phyloP scores from a whole-genome alignment of 2,329 filamentous ascomycete genomes.

The Penicillium corylophilum region DNA sequence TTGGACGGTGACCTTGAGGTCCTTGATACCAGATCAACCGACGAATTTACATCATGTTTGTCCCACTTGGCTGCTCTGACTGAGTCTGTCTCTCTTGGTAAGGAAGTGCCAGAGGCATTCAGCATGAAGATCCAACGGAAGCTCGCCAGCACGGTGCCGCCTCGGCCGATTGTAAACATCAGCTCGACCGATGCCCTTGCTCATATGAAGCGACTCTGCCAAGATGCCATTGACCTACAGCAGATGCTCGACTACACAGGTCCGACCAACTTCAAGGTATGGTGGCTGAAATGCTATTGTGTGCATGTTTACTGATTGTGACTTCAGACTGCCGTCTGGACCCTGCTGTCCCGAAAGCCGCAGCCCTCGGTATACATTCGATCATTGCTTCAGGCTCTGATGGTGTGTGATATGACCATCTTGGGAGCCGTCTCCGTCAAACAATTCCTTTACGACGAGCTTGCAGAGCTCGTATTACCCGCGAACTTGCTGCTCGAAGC shows the following conservation, averaged over 20 bases:
- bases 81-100: constrained; percentile 61
- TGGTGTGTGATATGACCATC: constrained; percentile 71
- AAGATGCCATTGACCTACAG: constrained; percentile 68
- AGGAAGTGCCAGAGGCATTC: constrained; percentile 72
- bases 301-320: constrained; percentile 4
- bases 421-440: constrained; percentile 68
- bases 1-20: constrained; percentile 40
- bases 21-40: constrained; percentile 29
- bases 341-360: constrained; percentile 75
- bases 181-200: constrained; percentile 69
- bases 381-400: constrained; percentile 71
- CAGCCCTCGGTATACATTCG: constrained; percentile 82
- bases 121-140: constrained; percentile 88
- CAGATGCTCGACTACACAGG: constrained; percentile 67
- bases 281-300: constrained; percentile 14
- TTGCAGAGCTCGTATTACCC: constrained; percentile 74
- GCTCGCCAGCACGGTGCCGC: constrained; percentile 89
- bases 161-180: constrained; percentile 79
- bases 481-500: constrained; percentile 69
- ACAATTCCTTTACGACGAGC: constrained; percentile 75
- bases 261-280: constrained; percentile 68
- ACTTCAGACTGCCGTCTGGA: constrained; percentile 66
- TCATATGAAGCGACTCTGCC: constrained; percentile 68
- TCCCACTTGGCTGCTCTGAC: constrained; percentile 56
- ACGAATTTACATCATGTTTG: constrained; percentile 35